Evolutionary conservation across 139 green algal species (phyloP), one percentile per base, ranked within the genome.

Genomic region (Trebouxia sp.): DNA sequence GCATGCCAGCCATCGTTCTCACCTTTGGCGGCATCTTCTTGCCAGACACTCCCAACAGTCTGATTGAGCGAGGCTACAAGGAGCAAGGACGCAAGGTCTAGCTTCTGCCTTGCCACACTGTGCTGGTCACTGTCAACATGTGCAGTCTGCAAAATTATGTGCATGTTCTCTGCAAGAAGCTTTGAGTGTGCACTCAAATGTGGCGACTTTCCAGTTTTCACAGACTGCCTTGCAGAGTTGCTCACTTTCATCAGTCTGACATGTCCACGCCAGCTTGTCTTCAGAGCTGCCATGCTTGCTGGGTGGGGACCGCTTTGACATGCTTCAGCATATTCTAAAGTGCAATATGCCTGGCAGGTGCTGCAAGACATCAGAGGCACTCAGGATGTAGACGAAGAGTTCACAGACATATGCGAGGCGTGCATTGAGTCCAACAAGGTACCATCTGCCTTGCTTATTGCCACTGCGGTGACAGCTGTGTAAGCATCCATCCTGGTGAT

Each of bases 41-140:
- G 67, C 89, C 91, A 5, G 92, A 96, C 51, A 95, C 92, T 3
- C 92, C 92, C 78, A 96, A 95, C 89, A 92, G 83, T 11, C 88
- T 96, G 32, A 83, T 94, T n/a, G 85, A 90, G 86, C 84, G 92
- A 37, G 90, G 90, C 26, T 43, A 87, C 7, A 9, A 45, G 12
- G 88, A 91, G 32, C 28, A 77, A 24, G 69, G 69, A 24, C 69
- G 69, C 8, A 51, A 28, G 26, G 69, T 77, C 24, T 41, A 35
- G 28, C 37, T 17, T 45, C n/a, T 6, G 0, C 26, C 26, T 65
- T 26, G 6, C 28, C 11, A 62, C 51, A n/a, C n/a, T n/a, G n/a
- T n/a, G n/a, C n/a, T n/a, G n/a, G n/a, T n/a, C n/a, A n/a, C n/a
- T n/a, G n/a, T n/a, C n/a, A n/a, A n/a, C n/a, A n/a, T n/a, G n/a